Conservation (phyloP, 73 alveolate species). For the Durusdinium trenchii region DNA sequence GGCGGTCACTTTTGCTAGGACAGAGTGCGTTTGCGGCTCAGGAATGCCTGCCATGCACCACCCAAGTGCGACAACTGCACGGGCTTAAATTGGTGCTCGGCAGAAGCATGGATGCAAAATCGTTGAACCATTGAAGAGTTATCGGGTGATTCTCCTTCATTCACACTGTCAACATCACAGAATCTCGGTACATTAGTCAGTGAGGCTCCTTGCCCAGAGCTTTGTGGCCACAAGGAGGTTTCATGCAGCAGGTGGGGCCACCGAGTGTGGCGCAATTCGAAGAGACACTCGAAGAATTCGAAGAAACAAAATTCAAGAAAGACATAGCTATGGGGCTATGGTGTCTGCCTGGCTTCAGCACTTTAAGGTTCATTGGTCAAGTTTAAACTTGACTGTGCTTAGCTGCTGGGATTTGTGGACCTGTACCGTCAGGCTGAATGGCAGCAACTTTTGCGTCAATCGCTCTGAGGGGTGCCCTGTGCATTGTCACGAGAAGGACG, state of each 20-base stretch:
- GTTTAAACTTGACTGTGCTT: too few species aligned
- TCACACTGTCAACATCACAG: too few species aligned
- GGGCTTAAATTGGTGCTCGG: slow-evolving; percentile 89
- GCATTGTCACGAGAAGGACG: slow-evolving; percentile 25
- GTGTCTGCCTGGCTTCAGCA: too few species aligned
- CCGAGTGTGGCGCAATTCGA: too few species aligned
- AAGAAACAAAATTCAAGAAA: too few species aligned
- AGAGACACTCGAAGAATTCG: too few species aligned
- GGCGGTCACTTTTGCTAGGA: too few species aligned
- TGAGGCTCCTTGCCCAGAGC: slow-evolving; percentile 51
- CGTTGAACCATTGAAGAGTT: neutral
- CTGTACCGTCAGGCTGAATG: slow-evolving; percentile 33
- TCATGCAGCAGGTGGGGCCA: slow-evolving; percentile 1
- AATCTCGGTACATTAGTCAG: neutral
- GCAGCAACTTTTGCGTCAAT: slow-evolving; percentile 73
- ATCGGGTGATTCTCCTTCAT: too few species aligned
- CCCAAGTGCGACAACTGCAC: slow-evolving; percentile 84
- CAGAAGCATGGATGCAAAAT: slow-evolving; percentile 23
- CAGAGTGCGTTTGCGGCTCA: too few species aligned
- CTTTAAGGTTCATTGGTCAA: too few species aligned
- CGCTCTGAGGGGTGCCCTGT: slow-evolving; percentile 68
- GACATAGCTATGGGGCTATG: too few species aligned
- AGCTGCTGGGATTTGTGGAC: too few species aligned
- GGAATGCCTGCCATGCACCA: slow-evolving; percentile 48
- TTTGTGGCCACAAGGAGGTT: neutral